Base-by-base conservation (phyloP, 768 basidiomycete species). In the Chalciporus piperatus region DNA sequence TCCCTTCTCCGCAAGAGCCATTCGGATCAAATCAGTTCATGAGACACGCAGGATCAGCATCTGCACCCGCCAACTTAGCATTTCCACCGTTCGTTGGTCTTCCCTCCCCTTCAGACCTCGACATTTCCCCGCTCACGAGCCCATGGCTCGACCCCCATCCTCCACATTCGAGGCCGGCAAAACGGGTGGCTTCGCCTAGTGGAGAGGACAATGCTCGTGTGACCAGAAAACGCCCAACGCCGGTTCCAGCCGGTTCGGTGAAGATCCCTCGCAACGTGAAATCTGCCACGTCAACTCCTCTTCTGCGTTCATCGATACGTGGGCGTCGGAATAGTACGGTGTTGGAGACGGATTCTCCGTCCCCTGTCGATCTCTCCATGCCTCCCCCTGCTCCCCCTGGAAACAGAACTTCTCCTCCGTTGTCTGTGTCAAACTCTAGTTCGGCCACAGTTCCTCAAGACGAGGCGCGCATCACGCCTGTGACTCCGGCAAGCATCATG, bases 401-500 rank as follows among this genome's bases (percentile, higher is more conserved):
- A 30, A 56, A 51, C 10, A 33, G 59, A 22, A 52, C 57, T 8
- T 51, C 65, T 22, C 51, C 62, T 6, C 41, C 61, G 17, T 54
- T 44, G 12, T 48, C 61, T n/a, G 22, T 37, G 11, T 35, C 42
- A 9, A 38, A 45, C 10, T 32, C 52, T 0, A 47, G 55, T 6
- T 16, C 47, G n/a, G 22, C 51, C 20, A 37, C 51, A 27, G 50
- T 56, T 42, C 20, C 54, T 1, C 58, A 53, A 33, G 62, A 59
- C 22, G 54, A 58, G 47, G 7, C 63, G 65, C 65, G 76, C 73
- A 54, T 84, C 54, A 81, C 75, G 5, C 95, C 95, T 6, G 91
- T 92, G 40, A 97, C 95, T 0, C 95, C 95, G 1, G 88, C 92
- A 0, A 89, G 84, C 51, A 87, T 98, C 63, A 92, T 98, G 90